Conservation (phyloP, 352 stramenopile species). For the Peronospora tabacina region DNA sequence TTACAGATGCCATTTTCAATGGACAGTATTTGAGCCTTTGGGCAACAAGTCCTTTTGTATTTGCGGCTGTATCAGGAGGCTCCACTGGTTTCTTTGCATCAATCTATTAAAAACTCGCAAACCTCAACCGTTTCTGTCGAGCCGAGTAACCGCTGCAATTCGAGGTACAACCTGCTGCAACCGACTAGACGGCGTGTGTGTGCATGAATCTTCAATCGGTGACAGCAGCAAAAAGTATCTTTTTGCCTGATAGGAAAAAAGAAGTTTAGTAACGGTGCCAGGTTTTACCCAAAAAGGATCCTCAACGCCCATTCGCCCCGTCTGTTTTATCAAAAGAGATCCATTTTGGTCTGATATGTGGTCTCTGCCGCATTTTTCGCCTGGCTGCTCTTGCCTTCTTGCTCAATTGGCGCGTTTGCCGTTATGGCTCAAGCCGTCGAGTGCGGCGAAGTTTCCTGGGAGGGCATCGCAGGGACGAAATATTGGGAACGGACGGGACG, state of each 20-base stretch:
- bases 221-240: not conserved
- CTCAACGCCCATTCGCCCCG: not conserved
- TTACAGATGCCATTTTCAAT: not conserved
- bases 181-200: not conserved
- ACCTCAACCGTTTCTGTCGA: conserved; percentile 10
- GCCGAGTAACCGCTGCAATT: conserved; percentile 11
- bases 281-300: no score
- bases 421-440: conserved; percentile 17
- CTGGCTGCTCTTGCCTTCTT: conserved; percentile 21
- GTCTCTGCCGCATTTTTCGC: conserved; percentile 16
- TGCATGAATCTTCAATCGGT: not conserved
- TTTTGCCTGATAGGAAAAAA: not conserved
- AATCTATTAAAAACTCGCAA: conserved; percentile 19
- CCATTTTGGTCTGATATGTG: not conserved
- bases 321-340: not conserved
- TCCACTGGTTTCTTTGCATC: not conserved
- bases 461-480: conserved; percentile 11
- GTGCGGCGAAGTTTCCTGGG: conserved; percentile 25
- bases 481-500: conserved; percentile 20
- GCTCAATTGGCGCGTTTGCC: conserved; percentile 22
- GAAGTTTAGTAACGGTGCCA: not conserved
- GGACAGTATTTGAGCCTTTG: not conserved
- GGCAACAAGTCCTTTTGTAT: not conserved
- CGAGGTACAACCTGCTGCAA: not conserved
- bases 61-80: not conserved